Conservation (phyloP, 768 basidiomycete species). For the Suillus spraguei region DNA sequence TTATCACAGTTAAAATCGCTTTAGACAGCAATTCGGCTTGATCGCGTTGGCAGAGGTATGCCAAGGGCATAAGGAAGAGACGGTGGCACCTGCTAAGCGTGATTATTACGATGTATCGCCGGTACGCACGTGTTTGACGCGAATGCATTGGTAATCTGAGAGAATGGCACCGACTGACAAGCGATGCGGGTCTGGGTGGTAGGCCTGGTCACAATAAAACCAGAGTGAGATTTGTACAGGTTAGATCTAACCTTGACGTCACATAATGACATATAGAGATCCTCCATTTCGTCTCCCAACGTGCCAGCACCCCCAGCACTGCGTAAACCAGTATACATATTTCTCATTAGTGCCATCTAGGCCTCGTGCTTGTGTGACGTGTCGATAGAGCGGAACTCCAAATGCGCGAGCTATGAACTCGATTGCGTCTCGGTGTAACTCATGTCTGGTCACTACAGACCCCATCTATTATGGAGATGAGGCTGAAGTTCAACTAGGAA, state of each 20-base stretch:
- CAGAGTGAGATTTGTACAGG: background rate
- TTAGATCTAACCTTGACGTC: slow-evolving; percentile 66
- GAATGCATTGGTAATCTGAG: slow-evolving; percentile 94
- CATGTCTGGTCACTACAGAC: too few relatives aligned
- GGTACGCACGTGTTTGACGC: slow-evolving; percentile 94
- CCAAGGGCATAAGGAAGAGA: slow-evolving; percentile 75
- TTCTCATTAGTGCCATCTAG: slow-evolving; percentile 65
- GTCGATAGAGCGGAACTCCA: slow-evolving; percentile 66
- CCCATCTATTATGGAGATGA: slow-evolving; percentile 3
- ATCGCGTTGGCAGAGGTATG: slow-evolving; percentile 92
- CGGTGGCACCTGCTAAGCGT: slow-evolving; percentile 65
- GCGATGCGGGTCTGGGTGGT: slow-evolving; percentile 80
- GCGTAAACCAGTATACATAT: slow-evolving; percentile 79
- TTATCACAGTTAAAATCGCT: slow-evolving; percentile 81
- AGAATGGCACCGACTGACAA: slow-evolving; percentile 96
- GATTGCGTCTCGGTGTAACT: slow-evolving; percentile 71
- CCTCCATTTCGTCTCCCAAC: slow-evolving; percentile 93
- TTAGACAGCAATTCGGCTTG: slow-evolving; percentile 83
- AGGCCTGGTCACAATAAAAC: slow-evolving; percentile 42
- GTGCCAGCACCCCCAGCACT: slow-evolving; percentile 51
- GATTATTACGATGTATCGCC: slow-evolving; percentile 8
- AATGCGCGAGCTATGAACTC: slow-evolving; percentile 81
- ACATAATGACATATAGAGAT: slow-evolving; percentile 72
- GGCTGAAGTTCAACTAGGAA: slow-evolving; percentile 5
- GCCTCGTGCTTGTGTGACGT: slow-evolving; percentile 66